phyloP scores from a whole-genome alignment of 257 asterid genomes.

The Cordia subcordata region DNA sequence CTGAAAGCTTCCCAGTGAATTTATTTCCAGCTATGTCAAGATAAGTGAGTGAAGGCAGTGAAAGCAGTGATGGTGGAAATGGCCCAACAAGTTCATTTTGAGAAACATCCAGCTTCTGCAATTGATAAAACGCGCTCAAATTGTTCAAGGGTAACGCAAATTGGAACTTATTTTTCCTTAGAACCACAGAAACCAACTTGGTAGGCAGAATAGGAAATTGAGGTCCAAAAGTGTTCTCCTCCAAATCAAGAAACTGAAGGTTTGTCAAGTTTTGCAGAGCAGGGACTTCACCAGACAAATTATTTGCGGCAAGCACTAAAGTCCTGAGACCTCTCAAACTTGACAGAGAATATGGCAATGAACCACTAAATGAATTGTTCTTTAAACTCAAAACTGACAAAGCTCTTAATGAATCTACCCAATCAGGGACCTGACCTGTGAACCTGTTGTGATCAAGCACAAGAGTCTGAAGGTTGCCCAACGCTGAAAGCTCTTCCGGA shows the following conservation, averaged over 20 bases:
- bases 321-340: conserved; percentile 40
- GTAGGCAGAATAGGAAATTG: conserved; percentile 49
- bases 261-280: conserved; percentile 41
- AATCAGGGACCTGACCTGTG: conserved; percentile 51
- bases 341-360: conserved; percentile 44
- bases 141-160: conserved; percentile 33
- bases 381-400: conserved; percentile 61
- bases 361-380: conserved; percentile 63
- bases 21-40: conserved; percentile 66
- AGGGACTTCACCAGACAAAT: conserved; percentile 52
- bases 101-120: conserved; percentile 60
- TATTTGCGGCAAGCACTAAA: conserved; percentile 49
- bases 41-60: conserved; percentile 56
- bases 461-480: conserved; percentile 60
- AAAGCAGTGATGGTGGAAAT: conserved; percentile 39
- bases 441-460: conserved; percentile 59
- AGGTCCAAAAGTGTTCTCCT: conserved; percentile 63
- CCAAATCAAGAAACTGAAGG: conserved; percentile 75
- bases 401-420: conserved; percentile 40
- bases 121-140: conserved; percentile 47
- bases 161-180: conserved; percentile 57
- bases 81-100: conserved; percentile 50
- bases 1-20: conserved; percentile 55
- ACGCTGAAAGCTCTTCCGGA: conserved; percentile 47
- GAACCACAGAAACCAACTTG: conserved; percentile 52